These are phyloP conservation scores for Xanthoparmelia taractica DNA, from an alignment of 495 filamentous ascomycete species.

Conservation along the genomic window DNA sequence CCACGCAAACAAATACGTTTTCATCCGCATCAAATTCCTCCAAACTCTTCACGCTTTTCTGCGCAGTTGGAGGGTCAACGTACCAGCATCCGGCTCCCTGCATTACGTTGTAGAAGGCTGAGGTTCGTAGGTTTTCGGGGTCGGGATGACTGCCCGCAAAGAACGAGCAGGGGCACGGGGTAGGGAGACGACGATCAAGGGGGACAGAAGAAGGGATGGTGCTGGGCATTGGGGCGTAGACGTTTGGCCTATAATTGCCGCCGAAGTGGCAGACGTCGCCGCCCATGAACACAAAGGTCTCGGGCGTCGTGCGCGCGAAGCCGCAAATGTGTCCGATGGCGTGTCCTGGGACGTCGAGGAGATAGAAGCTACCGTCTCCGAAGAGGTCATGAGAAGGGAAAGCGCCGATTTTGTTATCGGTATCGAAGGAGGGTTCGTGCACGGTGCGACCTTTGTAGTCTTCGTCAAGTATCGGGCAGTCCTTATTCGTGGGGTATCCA, in stretches of 20 bases:
- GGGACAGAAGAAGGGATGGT: conserved; percentile 32
- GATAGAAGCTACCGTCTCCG: conserved; percentile 38
- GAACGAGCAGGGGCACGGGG: conserved; percentile 29
- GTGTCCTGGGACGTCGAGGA: conserved; percentile 42
- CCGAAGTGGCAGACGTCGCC: conserved; percentile 32
- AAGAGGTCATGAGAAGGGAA: conserved; percentile 51
- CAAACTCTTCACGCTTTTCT: conserved; percentile 37
- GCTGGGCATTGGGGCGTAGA: conserved; percentile 40
- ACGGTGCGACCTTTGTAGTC: conserved; percentile 35
- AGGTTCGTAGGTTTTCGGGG: conserved; percentile 18
- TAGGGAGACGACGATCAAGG: conserved; percentile 19
- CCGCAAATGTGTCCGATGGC: conserved; percentile 39
- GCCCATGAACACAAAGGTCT: conserved; percentile 29
- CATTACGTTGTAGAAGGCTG: conserved; percentile 26
- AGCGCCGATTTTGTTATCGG: conserved; percentile 34
- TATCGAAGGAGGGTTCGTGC: conserved; percentile 39
- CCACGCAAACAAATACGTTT: conserved; percentile 44
- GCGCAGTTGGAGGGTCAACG: conserved; percentile 24
- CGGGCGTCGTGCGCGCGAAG: conserved; percentile 34
- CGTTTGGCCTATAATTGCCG: conserved; percentile 43
- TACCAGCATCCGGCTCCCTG: conserved; percentile 23
- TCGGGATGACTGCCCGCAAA: conserved; percentile 26
- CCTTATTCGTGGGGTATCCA: conserved; percentile 28
- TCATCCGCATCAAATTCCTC: conserved; percentile 45
- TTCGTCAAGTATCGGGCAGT: conserved; percentile 21